A percentile compares a stretch with the other conserved stretches of the same genome.
These are phyloP conservation scores for Rutidosis leptorrhynchoides DNA, from an alignment of 129 eudicot genomes.

Conservation along the genomic window DNA sequence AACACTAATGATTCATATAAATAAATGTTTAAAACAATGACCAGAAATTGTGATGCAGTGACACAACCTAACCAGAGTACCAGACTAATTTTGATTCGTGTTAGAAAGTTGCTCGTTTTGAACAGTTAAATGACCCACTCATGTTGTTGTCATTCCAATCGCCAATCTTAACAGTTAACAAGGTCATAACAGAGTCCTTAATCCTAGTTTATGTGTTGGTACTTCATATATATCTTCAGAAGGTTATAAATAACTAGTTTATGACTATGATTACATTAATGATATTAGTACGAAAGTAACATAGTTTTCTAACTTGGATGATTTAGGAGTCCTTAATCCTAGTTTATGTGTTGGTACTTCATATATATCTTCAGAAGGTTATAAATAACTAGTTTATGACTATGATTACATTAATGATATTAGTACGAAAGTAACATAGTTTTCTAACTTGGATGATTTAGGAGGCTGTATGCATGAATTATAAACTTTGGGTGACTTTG, in stretches of 20 bases:
- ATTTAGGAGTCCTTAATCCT: conserved; percentile 20
- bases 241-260: not conserved
- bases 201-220: conserved; percentile 11
- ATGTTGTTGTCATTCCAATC: conserved; percentile 32
- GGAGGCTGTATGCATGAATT: not conserved
- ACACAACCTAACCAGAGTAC: not conserved
- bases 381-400: not conserved
- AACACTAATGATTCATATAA: not conserved
- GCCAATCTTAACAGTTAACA: conserved; percentile 83
- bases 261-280: not conserved
- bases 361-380: not conserved
- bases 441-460: not conserved
- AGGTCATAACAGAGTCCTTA: conserved; percentile 45
- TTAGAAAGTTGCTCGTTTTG: not conserved
- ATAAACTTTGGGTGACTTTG: not conserved
- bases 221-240: not conserved
- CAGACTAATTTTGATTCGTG: not conserved
- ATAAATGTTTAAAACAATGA: not conserved
- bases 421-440: not conserved
- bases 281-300: not conserved
- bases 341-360: not conserved
- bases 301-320: not conserved
- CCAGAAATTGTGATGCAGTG: not conserved
- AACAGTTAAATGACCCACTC: not conserved
- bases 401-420: not conserved